Percentiles rank a stretch among this genome's conserved stretches.
Conservation (phyloP, 768 basidiomycete species). For the Dacryopinax spathularia region DNA sequence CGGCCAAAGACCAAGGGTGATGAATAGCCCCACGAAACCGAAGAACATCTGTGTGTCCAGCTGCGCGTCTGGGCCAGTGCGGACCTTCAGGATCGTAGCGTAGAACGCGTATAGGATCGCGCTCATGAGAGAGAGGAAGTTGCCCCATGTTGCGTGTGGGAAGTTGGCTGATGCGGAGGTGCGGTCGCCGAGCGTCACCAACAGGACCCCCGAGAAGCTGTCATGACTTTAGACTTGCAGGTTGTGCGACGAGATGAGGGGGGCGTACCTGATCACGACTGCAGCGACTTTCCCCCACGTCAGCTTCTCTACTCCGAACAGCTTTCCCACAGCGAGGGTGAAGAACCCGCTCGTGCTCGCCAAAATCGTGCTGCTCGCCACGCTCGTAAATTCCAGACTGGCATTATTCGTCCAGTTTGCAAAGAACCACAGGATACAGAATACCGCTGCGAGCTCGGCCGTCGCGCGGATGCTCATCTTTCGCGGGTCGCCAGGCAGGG, state of each 20-base stretch:
- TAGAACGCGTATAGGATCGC: constrained; percentile 82
- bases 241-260: neutral
- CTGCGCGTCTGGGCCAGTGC: constrained; percentile 63
- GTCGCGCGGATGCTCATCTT: constrained; percentile 52
- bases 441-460: constrained; percentile 56
- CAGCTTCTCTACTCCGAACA: constrained; percentile 69
- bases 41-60: constrained; percentile 92
- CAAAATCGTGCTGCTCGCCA: constrained; percentile 84
- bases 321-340: constrained; percentile 67
- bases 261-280: constrained; percentile 57
- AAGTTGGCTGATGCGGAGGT: constrained; percentile 9
- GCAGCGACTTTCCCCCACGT: constrained; percentile 59
- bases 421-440: constrained; percentile 83
- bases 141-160: constrained; percentile 48
- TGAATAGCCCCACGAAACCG: constrained; percentile 84
- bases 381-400: constrained; percentile 72
- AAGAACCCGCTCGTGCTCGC: constrained; percentile 91
- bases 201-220: constrained; percentile 67
- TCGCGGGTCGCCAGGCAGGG: neutral
- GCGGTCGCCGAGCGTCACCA: constrained; percentile 76
- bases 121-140: constrained; percentile 69
- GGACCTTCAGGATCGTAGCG: constrained; percentile 77
- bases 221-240: neutral
- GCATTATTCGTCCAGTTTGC: constrained; percentile 89
- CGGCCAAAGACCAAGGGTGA: constrained; percentile 61